These are phyloP conservation scores for Trichosanthes truncata DNA, from an alignment of 306 rosid genomes.

Conservation along the genomic window DNA sequence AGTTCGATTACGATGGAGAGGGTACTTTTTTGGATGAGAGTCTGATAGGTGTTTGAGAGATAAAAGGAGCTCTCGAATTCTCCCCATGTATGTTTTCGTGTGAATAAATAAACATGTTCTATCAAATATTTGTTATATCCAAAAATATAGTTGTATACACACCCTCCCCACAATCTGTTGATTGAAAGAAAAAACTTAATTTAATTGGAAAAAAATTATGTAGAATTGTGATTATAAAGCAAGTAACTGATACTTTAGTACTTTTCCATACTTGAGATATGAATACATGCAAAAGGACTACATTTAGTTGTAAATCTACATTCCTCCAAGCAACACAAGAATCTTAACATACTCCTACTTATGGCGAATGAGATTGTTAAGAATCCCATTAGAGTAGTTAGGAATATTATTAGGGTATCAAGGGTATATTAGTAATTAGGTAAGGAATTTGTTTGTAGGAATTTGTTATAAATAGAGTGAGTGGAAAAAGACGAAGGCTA, in stretches of 20 bases:
- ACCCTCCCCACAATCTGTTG: neutral
- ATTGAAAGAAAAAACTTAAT: neutral
- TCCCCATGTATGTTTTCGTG: neutral
- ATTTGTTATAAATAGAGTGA: neutral
- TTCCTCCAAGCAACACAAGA: neutral
- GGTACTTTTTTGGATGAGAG: neutral
- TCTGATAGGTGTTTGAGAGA: neutral
- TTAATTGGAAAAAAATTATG: neutral
- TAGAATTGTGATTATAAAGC: neutral
- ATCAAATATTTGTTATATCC: neutral
- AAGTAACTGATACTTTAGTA: neutral
- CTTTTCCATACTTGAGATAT: neutral
- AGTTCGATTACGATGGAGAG: neutral
- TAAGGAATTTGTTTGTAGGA: too few relatives aligned
- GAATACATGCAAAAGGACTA: neutral
- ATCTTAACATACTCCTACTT: neutral
- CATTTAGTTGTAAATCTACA: neutral
- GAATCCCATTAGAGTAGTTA: too few relatives aligned
- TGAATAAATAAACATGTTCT: neutral
- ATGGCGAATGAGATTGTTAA: neutral
- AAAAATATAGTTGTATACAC: neutral
- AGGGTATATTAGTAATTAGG: too few relatives aligned
- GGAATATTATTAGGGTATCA: too few relatives aligned
- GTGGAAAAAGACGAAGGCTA: neutral
- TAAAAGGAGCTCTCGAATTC: neutral